Conservation (phyloP, 805 yeast genomes). For the Starmerella kuoi region DNA sequence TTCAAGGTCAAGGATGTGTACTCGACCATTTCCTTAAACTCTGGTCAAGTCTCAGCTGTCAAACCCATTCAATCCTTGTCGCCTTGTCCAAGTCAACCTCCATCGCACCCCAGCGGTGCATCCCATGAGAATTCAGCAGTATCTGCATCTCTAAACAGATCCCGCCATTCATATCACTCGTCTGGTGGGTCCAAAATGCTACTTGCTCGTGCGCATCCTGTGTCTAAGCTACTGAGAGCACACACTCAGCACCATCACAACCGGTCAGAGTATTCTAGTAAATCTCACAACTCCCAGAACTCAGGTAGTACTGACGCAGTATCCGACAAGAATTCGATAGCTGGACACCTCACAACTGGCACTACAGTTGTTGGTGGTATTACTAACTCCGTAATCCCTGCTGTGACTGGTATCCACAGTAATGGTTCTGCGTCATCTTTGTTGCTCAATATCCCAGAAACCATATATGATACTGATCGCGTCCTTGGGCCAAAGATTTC, state of each 20-base stretch:
- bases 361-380: not conserved
- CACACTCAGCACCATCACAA: slow-evolving; percentile 4
- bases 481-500: not conserved
- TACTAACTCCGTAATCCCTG: not conserved
- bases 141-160: not conserved
- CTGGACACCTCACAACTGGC: not conserved
- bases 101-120: not conserved
- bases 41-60: slow-evolving; percentile 13
- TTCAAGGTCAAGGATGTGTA: slow-evolving; percentile 17
- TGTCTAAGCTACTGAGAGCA: slow-evolving; percentile 5
- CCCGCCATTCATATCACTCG: slow-evolving; percentile 7
- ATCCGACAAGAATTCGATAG: not conserved
- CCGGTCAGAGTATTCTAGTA: not conserved
- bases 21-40: slow-evolving; percentile 10
- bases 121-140: not conserved
- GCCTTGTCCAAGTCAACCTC: not conserved
- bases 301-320: not conserved
- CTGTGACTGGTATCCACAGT: slow-evolving; percentile 5
- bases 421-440: slow-evolving; percentile 13
- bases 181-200: slow-evolving; percentile 13
- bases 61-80: not conserved
- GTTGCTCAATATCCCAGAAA: slow-evolving; percentile 9
- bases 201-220: slow-evolving; percentile 9
- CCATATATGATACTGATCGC: not conserved
- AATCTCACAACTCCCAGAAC: not conserved